Evolutionary conservation across 106 monocot species (phyloP), one percentile per base, ranked within the genome.

Genomic region (Dendrobium catenatum): DNA sequence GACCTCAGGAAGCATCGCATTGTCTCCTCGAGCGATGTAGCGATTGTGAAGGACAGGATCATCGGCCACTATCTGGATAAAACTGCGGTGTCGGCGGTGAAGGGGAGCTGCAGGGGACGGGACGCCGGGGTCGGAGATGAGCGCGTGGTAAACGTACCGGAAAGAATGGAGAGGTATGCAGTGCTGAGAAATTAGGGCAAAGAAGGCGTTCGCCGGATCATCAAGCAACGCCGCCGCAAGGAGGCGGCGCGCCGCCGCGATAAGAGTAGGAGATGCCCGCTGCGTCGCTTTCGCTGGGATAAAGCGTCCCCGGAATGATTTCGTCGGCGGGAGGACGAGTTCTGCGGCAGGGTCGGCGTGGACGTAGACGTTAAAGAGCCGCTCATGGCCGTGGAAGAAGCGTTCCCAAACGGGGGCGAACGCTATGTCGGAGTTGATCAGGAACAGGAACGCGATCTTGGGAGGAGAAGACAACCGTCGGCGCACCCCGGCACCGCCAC

Each of bases 131-230:
- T 79, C 42, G 66, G 80, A 41, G 70, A 96, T 78, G 40, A 94
- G 83, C 55, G 87, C 19, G 15, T 61, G 55, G 84, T 92, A 94
- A 43, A 86, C 75, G 82, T 85, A 92, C 41, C 66, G 73, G 84
- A 96, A 94, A 40, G 96, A 89, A 83, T 90, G 94, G 59, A 94
- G 89, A 5, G 96, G 96, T 64, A 96, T 55, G 85, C 96, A 96
- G 80, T 86, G 84, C 80, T 94, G 96, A 56, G 94, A 94, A 51
- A 96, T 40, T 72, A 96, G 82, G 26, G 96, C 92, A 82, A 96
- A 96, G 85, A 86, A 94, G 49, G 90, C 84, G 72, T 96, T 96
- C 55, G 85, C 47, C 0, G 94, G 90, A 72, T 96, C 94, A 78
- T 94, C 90, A 22, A 94, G 87, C 46, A 96, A 86, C 0, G 96